Conservation (phyloP, 306 rosid species). For the Fagus sylvatica region DNA sequence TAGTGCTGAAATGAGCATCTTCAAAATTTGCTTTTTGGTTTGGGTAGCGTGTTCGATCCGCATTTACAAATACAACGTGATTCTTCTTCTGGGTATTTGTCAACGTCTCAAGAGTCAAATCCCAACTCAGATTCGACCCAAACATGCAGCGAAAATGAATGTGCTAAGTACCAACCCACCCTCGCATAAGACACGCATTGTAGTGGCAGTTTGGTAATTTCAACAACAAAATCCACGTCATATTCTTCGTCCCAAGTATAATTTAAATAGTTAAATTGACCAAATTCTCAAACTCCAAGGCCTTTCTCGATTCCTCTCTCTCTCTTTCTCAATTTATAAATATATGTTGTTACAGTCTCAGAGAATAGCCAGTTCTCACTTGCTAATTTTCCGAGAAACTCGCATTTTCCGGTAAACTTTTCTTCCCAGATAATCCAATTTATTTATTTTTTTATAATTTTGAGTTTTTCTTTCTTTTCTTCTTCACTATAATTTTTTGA, state of each 20-base stretch:
- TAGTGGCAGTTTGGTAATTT: background rate
- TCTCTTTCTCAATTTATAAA: too few relatives aligned
- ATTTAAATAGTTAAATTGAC: background rate
- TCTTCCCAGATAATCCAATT: background rate
- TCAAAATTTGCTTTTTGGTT: too few relatives aligned
- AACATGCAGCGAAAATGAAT: background rate
- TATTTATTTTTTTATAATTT: background rate
- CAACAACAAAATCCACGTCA: background rate
- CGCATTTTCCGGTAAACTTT: conserved; percentile 35
- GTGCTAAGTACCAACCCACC: too few relatives aligned
- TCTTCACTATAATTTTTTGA: background rate
- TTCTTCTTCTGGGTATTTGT: too few relatives aligned
- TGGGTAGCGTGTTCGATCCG: too few relatives aligned
- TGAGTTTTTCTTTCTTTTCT: background rate
- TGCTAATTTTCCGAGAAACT: conserved; percentile 15
- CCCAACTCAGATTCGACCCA: background rate
- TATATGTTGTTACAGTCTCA: conserved; percentile 33
- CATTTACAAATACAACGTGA: too few relatives aligned
- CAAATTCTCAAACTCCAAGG: background rate
- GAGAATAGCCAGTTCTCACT: background rate
- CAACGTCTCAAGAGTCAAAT: too few relatives aligned
- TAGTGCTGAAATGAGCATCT: too few relatives aligned
- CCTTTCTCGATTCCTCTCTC: background rate
- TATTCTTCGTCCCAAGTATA: background rate
- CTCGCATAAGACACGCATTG: too few relatives aligned